Conservation (phyloP, 306 rosid genomes). For the Abrus pulchellus region DNA sequence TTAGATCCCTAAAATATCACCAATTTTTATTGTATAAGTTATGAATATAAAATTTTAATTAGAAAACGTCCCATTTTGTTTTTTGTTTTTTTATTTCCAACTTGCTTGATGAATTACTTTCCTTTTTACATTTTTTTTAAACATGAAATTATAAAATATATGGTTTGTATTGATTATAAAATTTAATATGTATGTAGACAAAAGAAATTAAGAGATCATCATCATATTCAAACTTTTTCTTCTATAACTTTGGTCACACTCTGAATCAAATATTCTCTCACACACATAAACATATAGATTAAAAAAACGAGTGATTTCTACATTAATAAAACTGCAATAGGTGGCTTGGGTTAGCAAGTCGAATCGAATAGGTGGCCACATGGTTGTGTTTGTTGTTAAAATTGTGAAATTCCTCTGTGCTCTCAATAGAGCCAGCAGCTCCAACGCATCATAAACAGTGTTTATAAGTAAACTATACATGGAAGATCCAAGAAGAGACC, state of each 20-base stretch:
- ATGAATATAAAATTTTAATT: too few relatives aligned
- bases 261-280: neutral
- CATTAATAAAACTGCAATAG: slow-evolving; percentile 16
- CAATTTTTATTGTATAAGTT: too few relatives aligned
- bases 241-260: neutral
- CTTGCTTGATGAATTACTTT: too few relatives aligned
- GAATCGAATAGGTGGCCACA: slow-evolving; percentile 57
- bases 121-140: too few relatives aligned
- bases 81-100: too few relatives aligned
- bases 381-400: slow-evolving; percentile 51
- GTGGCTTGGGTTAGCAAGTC: slow-evolving; percentile 9
- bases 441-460: slow-evolving; percentile 48
- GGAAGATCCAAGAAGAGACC: slow-evolving; percentile 42
- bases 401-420: slow-evolving; percentile 22
- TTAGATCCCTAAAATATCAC: too few relatives aligned
- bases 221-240: neutral
- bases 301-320: neutral
- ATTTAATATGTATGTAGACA: neutral
- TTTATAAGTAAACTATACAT: slow-evolving; percentile 13
- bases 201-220: neutral
- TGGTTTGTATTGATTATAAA: neutral
- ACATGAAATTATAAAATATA: too few relatives aligned
- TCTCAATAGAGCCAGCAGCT: slow-evolving; percentile 49
- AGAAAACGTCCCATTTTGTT: too few relatives aligned
- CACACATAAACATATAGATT: too few relatives aligned